phyloP scores from a whole-genome alignment of 495 filamentous ascomycete genomes.

The Aspergillus heteromorphus region DNA sequence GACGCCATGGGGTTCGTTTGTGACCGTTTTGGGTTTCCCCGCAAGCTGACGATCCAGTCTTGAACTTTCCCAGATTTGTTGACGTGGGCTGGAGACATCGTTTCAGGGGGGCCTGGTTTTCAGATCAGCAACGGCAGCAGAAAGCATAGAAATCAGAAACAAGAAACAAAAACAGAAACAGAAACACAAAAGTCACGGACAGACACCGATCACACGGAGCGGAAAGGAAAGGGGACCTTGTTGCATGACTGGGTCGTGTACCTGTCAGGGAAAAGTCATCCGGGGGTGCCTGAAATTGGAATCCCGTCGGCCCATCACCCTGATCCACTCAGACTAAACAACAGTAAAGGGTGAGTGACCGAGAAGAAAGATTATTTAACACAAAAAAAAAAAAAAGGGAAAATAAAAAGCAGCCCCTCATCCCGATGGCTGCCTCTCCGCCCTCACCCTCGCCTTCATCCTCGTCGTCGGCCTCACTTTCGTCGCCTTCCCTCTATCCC shows the following conservation, averaged over 20 bases:
- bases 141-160: background rate
- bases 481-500: conserved; percentile 33
- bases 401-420: conserved; percentile 4
- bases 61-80: background rate
- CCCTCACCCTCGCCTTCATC: conserved; percentile 20
- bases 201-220: background rate
- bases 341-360: background rate
- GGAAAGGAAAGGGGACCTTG: background rate
- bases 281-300: conserved; percentile 2
- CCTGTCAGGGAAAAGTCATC: conserved; percentile 3
- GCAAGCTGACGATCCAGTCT: conserved; percentile 14
- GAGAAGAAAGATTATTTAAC: background rate
- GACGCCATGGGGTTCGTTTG: conserved; percentile 14
- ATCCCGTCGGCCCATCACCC: background rate
- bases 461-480: conserved; percentile 21
- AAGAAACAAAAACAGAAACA: too few relatives aligned
- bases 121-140: too few relatives aligned
- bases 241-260: background rate
- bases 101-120: background rate
- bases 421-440: conserved; percentile 11
- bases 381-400: background rate
- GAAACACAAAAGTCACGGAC: too few relatives aligned
- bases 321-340: background rate
- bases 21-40: conserved; percentile 9
- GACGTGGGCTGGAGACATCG: background rate